Evolutionary conservation across 2,329 filamentous ascomycete species (phyloP).

Genomic region (Cladosporium cucumerinum): DNA sequence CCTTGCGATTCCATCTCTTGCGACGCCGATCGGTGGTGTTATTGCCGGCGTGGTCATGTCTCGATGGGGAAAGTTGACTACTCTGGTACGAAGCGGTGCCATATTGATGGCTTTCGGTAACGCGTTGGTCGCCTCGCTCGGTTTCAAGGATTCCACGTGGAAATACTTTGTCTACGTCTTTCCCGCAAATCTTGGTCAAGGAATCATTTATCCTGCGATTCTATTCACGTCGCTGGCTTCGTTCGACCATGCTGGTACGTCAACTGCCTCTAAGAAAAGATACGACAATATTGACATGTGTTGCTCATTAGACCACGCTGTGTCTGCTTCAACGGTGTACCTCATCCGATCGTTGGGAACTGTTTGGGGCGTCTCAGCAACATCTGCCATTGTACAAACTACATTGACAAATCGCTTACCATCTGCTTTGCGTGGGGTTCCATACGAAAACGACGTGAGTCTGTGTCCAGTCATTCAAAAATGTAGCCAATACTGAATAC

Average conservation of each 20-base stretch:
- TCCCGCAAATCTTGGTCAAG: constrained; percentile 47
- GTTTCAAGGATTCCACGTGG: constrained; percentile 43
- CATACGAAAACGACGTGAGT: background rate
- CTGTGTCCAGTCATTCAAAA: background rate
- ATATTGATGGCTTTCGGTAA: constrained; percentile 46
- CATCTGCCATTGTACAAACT: constrained; percentile 62
- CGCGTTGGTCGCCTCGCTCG: constrained; percentile 39
- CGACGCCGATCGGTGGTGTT: constrained; percentile 44
- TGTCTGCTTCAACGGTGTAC: constrained; percentile 30
- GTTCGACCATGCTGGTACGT: constrained; percentile 58
- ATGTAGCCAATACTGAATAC: background rate
- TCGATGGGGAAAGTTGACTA: constrained; percentile 43
- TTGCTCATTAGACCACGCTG: background rate
- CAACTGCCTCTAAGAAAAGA: background rate
- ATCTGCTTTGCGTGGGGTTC: background rate
- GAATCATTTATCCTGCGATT: constrained; percentile 47
- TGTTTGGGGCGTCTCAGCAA: constrained; percentile 63
- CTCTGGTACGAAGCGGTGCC: constrained; percentile 41
- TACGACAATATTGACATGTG: background rate
- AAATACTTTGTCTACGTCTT: constrained; percentile 47
- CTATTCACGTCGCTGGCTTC: constrained; percentile 62
- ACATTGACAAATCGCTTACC: constrained; percentile 54
- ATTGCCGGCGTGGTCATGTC: constrained; percentile 48
- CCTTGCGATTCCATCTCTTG: constrained; percentile 17
- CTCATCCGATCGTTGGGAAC: constrained; percentile 61